These are phyloP conservation scores for Candida germanica DNA, from an alignment of 805 yeast genomes.

Conservation along the genomic window DNA sequence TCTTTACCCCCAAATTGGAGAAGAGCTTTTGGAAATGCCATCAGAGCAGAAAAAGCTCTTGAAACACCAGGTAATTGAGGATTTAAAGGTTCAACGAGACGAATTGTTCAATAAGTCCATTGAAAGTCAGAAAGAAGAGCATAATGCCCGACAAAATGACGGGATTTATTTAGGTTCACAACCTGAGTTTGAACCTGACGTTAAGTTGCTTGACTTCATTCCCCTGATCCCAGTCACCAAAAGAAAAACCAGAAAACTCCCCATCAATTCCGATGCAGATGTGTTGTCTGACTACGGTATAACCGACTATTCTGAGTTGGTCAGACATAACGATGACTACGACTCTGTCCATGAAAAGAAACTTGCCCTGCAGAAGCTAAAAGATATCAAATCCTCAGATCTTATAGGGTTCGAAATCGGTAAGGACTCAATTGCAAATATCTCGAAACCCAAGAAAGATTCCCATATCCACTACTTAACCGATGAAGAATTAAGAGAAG, in stretches of 20 bases:
- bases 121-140: slow-evolving; percentile 13
- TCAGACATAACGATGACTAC: slow-evolving; percentile 26
- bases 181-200: slow-evolving; percentile 6
- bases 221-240: slow-evolving; percentile 15
- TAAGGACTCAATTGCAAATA: slow-evolving; percentile 14
- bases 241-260: slow-evolving; percentile 26
- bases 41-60: slow-evolving; percentile 34
- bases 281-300: slow-evolving; percentile 40
- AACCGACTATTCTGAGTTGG: slow-evolving; percentile 26
- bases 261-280: slow-evolving; percentile 26
- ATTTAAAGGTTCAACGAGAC: slow-evolving; percentile 18
- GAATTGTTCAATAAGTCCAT: slow-evolving; percentile 13
- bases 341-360: slow-evolving; percentile 20
- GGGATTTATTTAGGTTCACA: slow-evolving; percentile 38
- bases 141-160: slow-evolving; percentile 16
- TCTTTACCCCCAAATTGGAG: slow-evolving; percentile 39
- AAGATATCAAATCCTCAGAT: slow-evolving; percentile 23
- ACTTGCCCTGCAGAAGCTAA: slow-evolving; percentile 17
- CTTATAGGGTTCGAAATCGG: slow-evolving; percentile 39
- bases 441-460: background rate
- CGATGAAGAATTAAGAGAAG: slow-evolving; percentile 25
- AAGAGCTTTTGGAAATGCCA: slow-evolving; percentile 23
- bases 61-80: slow-evolving; percentile 32
- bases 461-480: slow-evolving; percentile 17
- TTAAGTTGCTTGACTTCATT: slow-evolving; percentile 23